Evolutionary conservation across 495 filamentous ascomycete genomes (phyloP), one percentile per base, ranked within the genome.

Genomic region (Penicillium alfredii): DNA sequence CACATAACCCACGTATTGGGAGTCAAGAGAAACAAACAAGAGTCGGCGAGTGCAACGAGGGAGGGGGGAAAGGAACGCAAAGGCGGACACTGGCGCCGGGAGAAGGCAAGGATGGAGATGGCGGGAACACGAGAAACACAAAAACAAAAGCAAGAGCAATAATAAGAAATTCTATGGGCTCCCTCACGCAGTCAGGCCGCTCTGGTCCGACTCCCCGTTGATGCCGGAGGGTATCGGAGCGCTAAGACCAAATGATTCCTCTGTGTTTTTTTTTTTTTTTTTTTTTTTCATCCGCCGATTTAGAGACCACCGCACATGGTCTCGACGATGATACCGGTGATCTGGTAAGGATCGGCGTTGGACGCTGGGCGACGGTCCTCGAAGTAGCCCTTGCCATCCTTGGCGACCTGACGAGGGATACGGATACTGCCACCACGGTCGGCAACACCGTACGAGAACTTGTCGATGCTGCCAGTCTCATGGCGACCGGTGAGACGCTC

Each of bases 311-410:
- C 67, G 44, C 65, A 69, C 47, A 70, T 61, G 55, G 82, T 86
- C 74, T 88, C 82, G 63, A 89, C 84, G 56, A 93, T 83, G 59
- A 94, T 92, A 56, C 85, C 85, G 42, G 87, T 93, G 58, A 94
- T 88, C 70, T 88, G 89, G 72, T 98, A 98, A 16, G 92, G 92
- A 68, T 93, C 88, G 45, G 81, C 92, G 61, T 98, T 98, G 57
- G 82, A 89, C 28, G 92, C 92, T 29, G 92, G 92, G 51, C 92
- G 76, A 58, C 92, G 80, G 53, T 98, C 92, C 73, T 98, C 92
- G 47, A 98, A 96, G 78, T 98, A 98, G 49, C 92, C 92, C 71
- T 86, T 93, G 65, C 88, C 88, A 63, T 95, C 88, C 63, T 87
- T 86, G 35, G 84, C 92, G 59, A 73, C 77, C 52, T 86, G 82